Conservation (phyloP, 192 early-diverging fungal genomes). For the Dimargaris cristalligena region DNA sequence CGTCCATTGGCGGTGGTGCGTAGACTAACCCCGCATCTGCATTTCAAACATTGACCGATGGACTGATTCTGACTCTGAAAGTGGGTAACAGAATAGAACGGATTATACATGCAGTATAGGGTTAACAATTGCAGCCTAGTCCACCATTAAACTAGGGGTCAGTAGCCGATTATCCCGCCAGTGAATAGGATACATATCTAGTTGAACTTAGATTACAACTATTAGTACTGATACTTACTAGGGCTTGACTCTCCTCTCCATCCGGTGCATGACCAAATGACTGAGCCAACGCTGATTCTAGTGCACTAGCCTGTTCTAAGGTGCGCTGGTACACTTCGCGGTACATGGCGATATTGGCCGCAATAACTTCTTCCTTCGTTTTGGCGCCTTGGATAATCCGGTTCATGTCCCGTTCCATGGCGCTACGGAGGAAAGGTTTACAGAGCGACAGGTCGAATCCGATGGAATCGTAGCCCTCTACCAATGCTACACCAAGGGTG, state of each 20-base stretch:
- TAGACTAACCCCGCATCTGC: background rate
- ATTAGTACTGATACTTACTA: no score
- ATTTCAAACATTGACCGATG: background rate
- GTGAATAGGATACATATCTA: no score
- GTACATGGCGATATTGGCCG: conserved; percentile 52
- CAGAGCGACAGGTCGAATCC: conserved; percentile 70
- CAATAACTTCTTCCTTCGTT: conserved; percentile 47
- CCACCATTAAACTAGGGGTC: no score
- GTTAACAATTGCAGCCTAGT: no score
- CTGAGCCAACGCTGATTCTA: conserved; percentile 27
- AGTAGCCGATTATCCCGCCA: no score
- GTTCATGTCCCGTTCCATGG: conserved; percentile 69
- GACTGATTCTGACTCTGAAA: no score
- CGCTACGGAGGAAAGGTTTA: conserved; percentile 70
- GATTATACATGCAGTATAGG: no score
- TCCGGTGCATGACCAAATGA: conserved; percentile 16
- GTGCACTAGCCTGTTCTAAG: conserved; percentile 23
- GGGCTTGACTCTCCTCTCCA: background rate
- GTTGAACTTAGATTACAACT: no score
- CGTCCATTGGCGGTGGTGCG: background rate
- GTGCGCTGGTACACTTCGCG: conserved; percentile 44
- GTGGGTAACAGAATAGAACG: no score
- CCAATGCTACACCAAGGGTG: conserved; percentile 69
- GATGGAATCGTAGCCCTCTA: conserved; percentile 76
- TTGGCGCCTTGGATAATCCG: conserved; percentile 50